Base-by-base conservation (phyloP, 2,329 filamentous ascomycete genomes). In the Claviceps sp. region DNA sequence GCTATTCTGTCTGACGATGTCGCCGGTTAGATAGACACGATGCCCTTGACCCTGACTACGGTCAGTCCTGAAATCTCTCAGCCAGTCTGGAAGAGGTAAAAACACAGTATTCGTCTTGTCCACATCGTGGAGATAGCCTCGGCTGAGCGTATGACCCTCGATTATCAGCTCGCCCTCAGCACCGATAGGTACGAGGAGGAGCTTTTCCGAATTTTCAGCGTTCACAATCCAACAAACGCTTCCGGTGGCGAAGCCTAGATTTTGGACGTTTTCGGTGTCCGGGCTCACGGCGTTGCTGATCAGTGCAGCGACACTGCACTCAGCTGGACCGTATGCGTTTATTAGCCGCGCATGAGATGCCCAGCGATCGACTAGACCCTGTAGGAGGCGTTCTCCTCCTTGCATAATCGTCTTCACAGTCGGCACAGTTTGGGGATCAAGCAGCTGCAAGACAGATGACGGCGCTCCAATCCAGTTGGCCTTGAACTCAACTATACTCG, bases 61-160 rank as follows among this genome's bases (percentile, higher is more conserved):
- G 13, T 36, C 5, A 26, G 11, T 6, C 20, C 46, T 40, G 37
- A 40, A 50, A 37, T 14, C 23, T 4, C 16, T 36, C 6, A 44
- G 16, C 65, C 44, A 36, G 14, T 29, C 44, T 9, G 44, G 44
- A 46, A 26, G 44, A 2, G 4, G 7, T 5, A 29, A 2, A 57
- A 44, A 65, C 66, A 1, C 54, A 51, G 6, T 53, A 8, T 53
- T 62, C 51, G 72, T 66, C 17, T 54, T 52, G 8, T 51, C 50
- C 42, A 58, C 14, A 22, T 64, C 60, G 50, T 72, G 70, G n/a
- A 76, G 60, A 52, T 79, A 79, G 37, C 75, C 73, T 46, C 68
- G 63, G 17, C 70, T 73, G 8, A 79, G 68, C 2, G 69, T 66
- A 1, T 74, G 74, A 1, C 71, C 70, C 48, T 67, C 66, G 40